Evolutionary conservation across 371 early-diverging fungal genomes (phyloP), one percentile per base, ranked within the genome.

Genomic region (Mucor lusitanicus): DNA sequence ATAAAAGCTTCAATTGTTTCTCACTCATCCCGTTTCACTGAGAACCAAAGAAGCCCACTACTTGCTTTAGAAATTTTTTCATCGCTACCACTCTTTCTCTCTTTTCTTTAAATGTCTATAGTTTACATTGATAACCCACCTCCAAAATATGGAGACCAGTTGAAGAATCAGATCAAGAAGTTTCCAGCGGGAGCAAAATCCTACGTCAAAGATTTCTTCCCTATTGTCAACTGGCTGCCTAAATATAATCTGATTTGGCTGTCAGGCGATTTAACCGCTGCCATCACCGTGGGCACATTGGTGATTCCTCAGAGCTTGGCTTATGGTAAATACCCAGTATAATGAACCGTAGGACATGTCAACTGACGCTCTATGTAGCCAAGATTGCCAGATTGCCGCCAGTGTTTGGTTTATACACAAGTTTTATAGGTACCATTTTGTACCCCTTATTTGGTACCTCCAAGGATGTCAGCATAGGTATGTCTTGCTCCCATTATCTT

Each of bases 381-480:
- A 92, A 89, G 75, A 77, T 97, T 3, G 96, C 95, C 0, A 83
- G 82, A n/a, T 76, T 97, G 27, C 93, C 95, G 21, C 86, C 91
- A 40, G 85, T 92, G 63, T 92, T 89, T 75, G 97, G 97, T 1
- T 84, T 97, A 17, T 97, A 97, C 80, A 89, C 94, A 53, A 85
- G 91, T 58, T 91, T 94, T 71, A 76, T 93, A 32, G 94, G 97
- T 30, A 83, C 87, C 12, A 75, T 91, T 32, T 59, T 94, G 19
- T 95, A 96, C 74, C 84, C 87, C 59, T 72, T 93, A 60, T 87
- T 94, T 70, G 95, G 92, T 17, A 94, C 96, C 0, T 88, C 91
- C 35, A 92, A 94, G 73, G 95, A 94, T 65, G 85, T 93, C 44
- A 93, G 93, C 17, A 90, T 95, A 54, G 95, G 97, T 81, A 81